Base-by-base conservation (phyloP, 2,329 filamentous ascomycete species). In the Verticillium nubilum region DNA sequence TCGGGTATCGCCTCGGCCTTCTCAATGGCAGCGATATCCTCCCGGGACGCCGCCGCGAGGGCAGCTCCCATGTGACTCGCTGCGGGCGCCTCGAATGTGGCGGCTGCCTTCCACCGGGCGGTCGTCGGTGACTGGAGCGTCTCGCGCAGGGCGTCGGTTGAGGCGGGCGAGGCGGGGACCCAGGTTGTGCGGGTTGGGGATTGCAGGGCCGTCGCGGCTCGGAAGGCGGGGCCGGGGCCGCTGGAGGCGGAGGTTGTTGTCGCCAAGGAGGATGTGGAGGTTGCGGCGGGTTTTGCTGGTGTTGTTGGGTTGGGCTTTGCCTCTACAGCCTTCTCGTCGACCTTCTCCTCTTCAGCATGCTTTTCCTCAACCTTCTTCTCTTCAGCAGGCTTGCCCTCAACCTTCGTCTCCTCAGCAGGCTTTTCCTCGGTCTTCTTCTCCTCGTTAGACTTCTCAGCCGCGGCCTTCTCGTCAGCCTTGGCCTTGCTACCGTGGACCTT, bases 401-500 rank as follows among this genome's bases (percentile, higher is more conserved):
- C 13, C 19, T 28, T 57, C 56, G 60, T 64, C 3, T 55, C 37
- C n/a, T 12, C 37, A 23, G n/a, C 37, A 3, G 37, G 6, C 17
- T 31, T 31, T 7, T 31, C 28, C 28, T 7, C 37, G n/a, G 37
- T n/a, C 23, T 62, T 62, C 54, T 68, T 64, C 23, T 67, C 59
- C 52, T 61, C 64, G 27, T 62, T 52, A 26, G 58, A 62, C 26
- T 60, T 62, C 42, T 56, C 62, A 62, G 63, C 63, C 42, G 57
- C 59, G 19, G 37, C 37, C n/a, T 47, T n/a, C n/a, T 47, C n/a
- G 2, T 57, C 54, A 12, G 63, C 62, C 17, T 59, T 52, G 17
- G 66, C 66, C 23, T 72, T 73, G 65, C 80, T 80, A 56, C 80
- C 80, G 63, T 84, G 71, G 5, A 83, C 82, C 71, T 85, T 85